Percentiles rank a stretch among this genome's conserved stretches.
These are phyloP conservation scores for Fusarium nurragi DNA, from an alignment of 2,329 filamentous ascomycete species.

Conservation along the genomic window DNA sequence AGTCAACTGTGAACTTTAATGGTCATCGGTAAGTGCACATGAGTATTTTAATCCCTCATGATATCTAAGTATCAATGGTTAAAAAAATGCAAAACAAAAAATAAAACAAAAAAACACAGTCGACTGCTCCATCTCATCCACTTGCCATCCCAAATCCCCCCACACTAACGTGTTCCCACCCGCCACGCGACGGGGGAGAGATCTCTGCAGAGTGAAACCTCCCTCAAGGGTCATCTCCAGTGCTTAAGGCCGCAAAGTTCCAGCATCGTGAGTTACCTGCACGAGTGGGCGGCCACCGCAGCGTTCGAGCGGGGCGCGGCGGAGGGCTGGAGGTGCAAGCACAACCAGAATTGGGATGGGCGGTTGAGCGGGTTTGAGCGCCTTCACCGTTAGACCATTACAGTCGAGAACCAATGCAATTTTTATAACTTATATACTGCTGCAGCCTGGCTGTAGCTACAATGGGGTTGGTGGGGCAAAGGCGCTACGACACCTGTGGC, in stretches of 20 bases:
- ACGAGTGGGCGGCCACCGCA: conserved; percentile 72
- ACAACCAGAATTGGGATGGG: conserved; percentile 57
- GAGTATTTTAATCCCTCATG: neutral
- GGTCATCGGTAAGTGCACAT: neutral
- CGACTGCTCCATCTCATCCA: conserved; percentile 64
- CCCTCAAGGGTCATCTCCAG: conserved; percentile 75
- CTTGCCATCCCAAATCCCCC: conserved; percentile 64
- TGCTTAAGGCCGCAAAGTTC: conserved; percentile 66
- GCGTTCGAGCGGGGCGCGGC: conserved; percentile 75
- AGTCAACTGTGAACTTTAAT: rapidly evolving
- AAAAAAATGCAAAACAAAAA: conserved; percentile 44
- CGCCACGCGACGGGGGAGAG: conserved; percentile 77
- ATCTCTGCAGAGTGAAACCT: conserved; percentile 78
- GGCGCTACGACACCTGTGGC: neutral
- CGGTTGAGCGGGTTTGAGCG: conserved; percentile 61
- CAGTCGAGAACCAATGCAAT: conserved; percentile 54
- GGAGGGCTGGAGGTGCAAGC: conserved; percentile 56
- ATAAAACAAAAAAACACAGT: conserved; percentile 54
- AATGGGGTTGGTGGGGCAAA: neutral
- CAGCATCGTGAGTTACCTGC: conserved; percentile 73
- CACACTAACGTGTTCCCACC: conserved; percentile 71
- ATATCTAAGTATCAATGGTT: rapidly evolving
- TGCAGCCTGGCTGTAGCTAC: rapidly evolving
- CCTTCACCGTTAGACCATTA: conserved; percentile 71
- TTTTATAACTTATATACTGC: conserved; percentile 42